phyloP scores from a whole-genome alignment of 768 basidiomycete genomes.

The Hericium alpestre region DNA sequence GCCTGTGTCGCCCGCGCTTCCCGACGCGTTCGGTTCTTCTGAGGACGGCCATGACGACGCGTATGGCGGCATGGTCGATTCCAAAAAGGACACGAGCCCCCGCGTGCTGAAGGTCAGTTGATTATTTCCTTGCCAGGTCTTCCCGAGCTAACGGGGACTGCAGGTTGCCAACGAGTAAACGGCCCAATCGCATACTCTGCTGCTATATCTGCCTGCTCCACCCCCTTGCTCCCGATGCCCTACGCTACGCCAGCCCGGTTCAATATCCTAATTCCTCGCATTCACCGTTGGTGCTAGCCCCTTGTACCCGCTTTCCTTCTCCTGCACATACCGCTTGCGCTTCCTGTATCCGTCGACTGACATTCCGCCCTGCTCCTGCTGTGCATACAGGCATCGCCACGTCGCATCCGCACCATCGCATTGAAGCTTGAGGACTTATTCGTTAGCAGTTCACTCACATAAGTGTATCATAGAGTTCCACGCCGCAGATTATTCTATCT shows the following conservation, averaged over 20 bases:
- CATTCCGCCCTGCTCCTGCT: background rate
- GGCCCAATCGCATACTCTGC: background rate
- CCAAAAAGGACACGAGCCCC: background rate
- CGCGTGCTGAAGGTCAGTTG: conserved; percentile 9
- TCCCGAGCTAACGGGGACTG: background rate
- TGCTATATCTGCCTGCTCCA: background rate
- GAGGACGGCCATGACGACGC: background rate
- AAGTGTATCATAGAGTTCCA: too few species aligned
- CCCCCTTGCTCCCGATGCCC: background rate
- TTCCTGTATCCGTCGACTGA: background rate
- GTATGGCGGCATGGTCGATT: background rate
- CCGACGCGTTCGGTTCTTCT: conserved; percentile 15
- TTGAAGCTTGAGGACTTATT: too few species aligned
- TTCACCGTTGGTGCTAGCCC: background rate
- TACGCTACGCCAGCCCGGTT: background rate
- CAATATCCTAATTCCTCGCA: background rate
- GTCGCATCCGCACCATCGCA: too few species aligned
- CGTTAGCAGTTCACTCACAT: too few species aligned
- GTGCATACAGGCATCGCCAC: background rate
- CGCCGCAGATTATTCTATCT: too few species aligned
- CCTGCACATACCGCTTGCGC: background rate
- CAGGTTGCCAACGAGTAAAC: conserved; percentile 9
- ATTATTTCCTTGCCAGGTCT: background rate
- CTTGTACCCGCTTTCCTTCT: background rate
- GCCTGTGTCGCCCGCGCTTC: conserved; percentile 12